A percentile compares a stretch with the other conserved stretches of the same genome.
Evolutionary conservation across 2,329 filamentous ascomycete species (phyloP).

Genomic region (Penicillium palitans): DNA sequence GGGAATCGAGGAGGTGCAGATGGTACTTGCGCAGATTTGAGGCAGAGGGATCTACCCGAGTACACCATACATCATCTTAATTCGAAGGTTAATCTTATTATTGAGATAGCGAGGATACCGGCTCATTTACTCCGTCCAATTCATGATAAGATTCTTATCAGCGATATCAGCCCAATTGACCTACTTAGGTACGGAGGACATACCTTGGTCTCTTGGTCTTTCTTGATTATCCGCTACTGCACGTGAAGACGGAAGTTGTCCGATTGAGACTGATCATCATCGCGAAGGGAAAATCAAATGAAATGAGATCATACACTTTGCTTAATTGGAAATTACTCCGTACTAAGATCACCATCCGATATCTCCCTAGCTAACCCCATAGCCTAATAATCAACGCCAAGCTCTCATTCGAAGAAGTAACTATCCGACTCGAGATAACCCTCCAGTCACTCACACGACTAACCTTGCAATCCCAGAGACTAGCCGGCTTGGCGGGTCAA

Average conservation of each 20-base stretch:
- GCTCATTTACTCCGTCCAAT: too few species aligned
- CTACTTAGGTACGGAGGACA: too few species aligned
- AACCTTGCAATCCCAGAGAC: not conserved
- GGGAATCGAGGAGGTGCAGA: not conserved
- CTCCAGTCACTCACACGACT: not conserved
- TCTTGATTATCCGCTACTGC: not conserved
- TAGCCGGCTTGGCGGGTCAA: not conserved
- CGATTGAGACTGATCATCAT: constrained; percentile 1
- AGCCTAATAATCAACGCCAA: not conserved
- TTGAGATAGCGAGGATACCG: too few species aligned
- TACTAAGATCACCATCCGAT: not conserved
- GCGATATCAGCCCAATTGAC: too few species aligned
- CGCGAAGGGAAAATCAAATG: not conserved
- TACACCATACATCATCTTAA: not conserved
- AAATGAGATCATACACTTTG: not conserved
- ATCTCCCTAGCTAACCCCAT: not conserved
- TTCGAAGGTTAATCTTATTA: not conserved
- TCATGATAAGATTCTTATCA: too few species aligned
- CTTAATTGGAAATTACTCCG: not conserved
- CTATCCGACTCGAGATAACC: not conserved
- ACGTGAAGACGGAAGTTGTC: constrained; percentile 8
- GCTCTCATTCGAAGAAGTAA: constrained; percentile 1
- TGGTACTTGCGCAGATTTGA: not conserved
- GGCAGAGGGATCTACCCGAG: not conserved
- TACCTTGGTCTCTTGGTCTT: too few species aligned